Base-by-base conservation (phyloP, 169 alveolate species). In the Miamiensis avidus region DNA sequence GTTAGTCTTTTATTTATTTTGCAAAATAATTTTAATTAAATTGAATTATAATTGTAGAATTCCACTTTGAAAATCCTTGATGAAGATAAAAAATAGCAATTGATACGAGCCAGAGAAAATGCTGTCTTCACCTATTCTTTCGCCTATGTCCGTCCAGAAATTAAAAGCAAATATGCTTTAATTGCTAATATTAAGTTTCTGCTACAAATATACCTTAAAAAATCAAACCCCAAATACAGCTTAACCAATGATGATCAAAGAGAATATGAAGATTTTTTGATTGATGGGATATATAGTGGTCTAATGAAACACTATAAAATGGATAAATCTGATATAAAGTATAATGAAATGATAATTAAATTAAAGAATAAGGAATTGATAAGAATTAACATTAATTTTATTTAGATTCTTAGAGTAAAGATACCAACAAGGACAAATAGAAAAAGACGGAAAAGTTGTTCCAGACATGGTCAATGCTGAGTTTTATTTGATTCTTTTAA, bases 391-490 rank as follows among this genome's bases (percentile, higher is more conserved):
- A 75, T 4, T 75, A 31, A 75, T 75, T 75, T 30, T 31, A 27
- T 75, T 76, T 76, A 1, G n/a, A 29, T 27, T 34, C 6, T 33
- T 77, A 77, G 82, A 30, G 15, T 4, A 77, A n/a, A 31, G 33
- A 28, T 34, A 33, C 33, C 15, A 77, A 77, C 28, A 34, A 34
- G 31, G 75, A 49, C 15, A 79, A 72, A 65, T 32, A 16, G 76
- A 15, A 49, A 49, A 49, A 49, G 69, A 49, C 69, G 26, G 20
- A 49, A 49, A 31, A 15, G 30, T 28, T 49, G 65, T 79, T 25
- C 84, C 84, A 29, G 84, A 79, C 64, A 49, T 79, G 27, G 64
- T 79, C 4, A 79, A 79, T 33, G 65, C 65, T 28, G 84, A 79
- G 31, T n/a, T 34, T 20, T 79, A 34, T 64, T 79, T 79, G 26